phyloP scores from a whole-genome alignment of 2,329 filamentous ascomycete species.

The Fusarium subglutinans region DNA sequence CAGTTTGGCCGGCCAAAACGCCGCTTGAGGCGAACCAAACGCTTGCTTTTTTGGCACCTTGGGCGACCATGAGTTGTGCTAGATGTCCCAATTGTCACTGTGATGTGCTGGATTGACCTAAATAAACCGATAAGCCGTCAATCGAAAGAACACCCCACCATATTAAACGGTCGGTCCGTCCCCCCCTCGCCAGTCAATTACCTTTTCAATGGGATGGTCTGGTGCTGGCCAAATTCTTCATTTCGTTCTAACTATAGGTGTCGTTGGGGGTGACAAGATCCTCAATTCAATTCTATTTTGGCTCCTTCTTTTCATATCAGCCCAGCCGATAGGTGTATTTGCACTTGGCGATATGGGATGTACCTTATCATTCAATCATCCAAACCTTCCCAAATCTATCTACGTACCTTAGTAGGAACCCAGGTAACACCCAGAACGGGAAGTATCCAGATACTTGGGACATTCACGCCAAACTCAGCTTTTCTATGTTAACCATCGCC shows the following conservation, averaged over 20 bases:
- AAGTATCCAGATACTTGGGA: conserved; percentile 16
- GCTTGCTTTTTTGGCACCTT: conserved; percentile 8
- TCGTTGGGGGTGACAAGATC: background rate
- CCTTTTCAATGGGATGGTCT: background rate
- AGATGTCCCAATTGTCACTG: conserved; percentile 9
- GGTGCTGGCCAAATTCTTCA: background rate
- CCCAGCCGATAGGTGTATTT: background rate
- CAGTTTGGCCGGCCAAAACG: conserved; percentile 67
- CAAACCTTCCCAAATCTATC: background rate
- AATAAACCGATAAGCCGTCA: background rate
- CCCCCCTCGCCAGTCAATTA: conserved; percentile 2
- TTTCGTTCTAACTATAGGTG: background rate
- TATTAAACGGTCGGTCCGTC: conserved; percentile 31
- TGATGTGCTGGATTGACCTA: conserved; percentile 12
- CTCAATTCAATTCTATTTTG: background rate
- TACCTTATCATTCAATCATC: background rate
- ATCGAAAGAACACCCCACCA: conserved; percentile 16
- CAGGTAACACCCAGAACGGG: background rate
- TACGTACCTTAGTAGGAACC: background rate
- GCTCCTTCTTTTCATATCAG: background rate
- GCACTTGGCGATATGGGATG: background rate
- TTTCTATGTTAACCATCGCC: background rate
- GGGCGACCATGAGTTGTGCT: conserved; percentile 24
- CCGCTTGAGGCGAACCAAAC: conserved; percentile 57
- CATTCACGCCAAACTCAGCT: background rate